phyloP scores from a whole-genome alignment of 176 grass and related monocot species.

The Olyra latifolia region DNA sequence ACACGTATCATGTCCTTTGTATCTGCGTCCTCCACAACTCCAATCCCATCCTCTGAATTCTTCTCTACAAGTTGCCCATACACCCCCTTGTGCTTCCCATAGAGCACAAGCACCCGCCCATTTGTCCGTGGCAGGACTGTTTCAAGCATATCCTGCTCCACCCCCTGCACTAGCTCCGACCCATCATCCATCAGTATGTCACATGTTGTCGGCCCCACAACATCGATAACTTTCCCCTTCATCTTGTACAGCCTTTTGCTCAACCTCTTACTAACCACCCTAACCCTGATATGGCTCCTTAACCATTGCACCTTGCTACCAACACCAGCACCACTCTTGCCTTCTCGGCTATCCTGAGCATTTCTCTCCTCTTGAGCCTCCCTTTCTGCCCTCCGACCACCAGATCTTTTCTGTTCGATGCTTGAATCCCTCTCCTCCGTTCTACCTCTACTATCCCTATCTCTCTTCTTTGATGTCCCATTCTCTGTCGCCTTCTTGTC shows the following conservation, averaged over 20 bases:
- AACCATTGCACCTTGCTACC: constrained; percentile 63
- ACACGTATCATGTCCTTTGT: constrained; percentile 72
- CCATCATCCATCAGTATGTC: constrained; percentile 83
- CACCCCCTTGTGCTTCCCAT: constrained; percentile 81
- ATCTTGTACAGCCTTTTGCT: constrained; percentile 66
- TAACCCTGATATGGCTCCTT: constrained; percentile 84
- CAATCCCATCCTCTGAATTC: constrained; percentile 57
- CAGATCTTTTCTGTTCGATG: constrained; percentile 35
- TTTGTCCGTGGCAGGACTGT: constrained; percentile 80
- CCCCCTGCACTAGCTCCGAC: constrained; percentile 67
- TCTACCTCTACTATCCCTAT: constrained; percentile 36
- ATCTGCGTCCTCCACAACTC: constrained; percentile 72
- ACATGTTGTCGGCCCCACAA: constrained; percentile 79
- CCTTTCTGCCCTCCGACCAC: constrained; percentile 30
- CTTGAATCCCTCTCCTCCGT: constrained; percentile 29
- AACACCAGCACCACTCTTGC: background rate
- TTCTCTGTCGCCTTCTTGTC: constrained; percentile 44
- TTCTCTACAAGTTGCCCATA: constrained; percentile 78
- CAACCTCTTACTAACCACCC: constrained; percentile 75
- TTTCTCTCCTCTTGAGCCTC: constrained; percentile 38
- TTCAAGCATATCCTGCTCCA: constrained; percentile 92
- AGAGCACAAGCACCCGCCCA: constrained; percentile 75
- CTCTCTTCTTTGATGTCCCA: constrained; percentile 47
- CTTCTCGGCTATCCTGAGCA: constrained; percentile 35
- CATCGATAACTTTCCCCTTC: constrained; percentile 85